Evolutionary conservation across 23 red algal species (phyloP), one percentile per base, ranked within the genome.

Genomic region (Gracilaria caudata): DNA sequence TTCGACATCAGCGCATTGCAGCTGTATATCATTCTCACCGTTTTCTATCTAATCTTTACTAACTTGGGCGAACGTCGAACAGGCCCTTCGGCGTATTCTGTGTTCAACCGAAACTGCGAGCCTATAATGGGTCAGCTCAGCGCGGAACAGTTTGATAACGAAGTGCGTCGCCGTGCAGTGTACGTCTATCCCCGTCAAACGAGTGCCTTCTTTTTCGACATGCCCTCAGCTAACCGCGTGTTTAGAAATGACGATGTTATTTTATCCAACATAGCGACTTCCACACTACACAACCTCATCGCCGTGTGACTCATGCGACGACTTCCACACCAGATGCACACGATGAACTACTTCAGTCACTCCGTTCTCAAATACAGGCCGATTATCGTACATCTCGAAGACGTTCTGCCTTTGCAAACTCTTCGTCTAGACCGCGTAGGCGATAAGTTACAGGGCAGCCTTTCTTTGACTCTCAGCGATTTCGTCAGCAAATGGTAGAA

Each of bases 61-160:
- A 91, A 91, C 44, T 53, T 91, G 14, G 87, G 77, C 12, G 47
- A 81, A 45, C 87, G 87, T 3, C 49, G 53, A 73, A 49, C 12
- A n/a, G 87, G 87, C 7, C 76, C 51, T 20, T 82, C 77, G 10
- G 87, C 87, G 7, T 91, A 91, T 39, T 81, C 87, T 36, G 87
- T 82, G 12, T 91, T 91, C 51, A 91, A 91, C 71, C 75, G 44
- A 0, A 76, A 76, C 26, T 81, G 78, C 32, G 51, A 74, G 45
- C 63, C 76, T 3, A 47, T 91, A 25, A 64, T 91, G 66, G 87
- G 87, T 35, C 77, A 91, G 28, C 63, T 82, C 34, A 71, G 7
- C 17, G 77, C 87, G 4, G 73, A 82, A 57, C 87, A 91, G 77
- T 82, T 91, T 55, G 87, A 91, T 72, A 76, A 73, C 43, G 87